Conservation (phyloP, 176 grass and related monocot species). For the Tillandsia leiboldiana region DNA sequence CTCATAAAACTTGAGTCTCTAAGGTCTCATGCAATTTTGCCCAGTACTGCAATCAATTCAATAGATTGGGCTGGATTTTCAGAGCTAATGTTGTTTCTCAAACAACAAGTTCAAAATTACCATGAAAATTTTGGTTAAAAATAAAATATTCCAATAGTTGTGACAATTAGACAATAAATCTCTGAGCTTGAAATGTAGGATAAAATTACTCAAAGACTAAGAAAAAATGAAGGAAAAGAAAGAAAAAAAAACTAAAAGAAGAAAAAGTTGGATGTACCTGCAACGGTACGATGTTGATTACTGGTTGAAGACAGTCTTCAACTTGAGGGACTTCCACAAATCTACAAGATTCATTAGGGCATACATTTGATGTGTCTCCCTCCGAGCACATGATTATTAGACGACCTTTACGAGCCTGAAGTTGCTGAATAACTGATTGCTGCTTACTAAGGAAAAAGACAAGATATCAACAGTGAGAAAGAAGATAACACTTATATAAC, state of each 20-base stretch:
- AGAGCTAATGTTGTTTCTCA: too few species aligned
- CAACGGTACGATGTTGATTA: conserved; percentile 83
- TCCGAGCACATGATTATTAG: conserved; percentile 76
- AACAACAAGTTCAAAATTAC: too few species aligned
- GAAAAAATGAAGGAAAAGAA: not conserved
- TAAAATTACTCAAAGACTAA: not conserved
- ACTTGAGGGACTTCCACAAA: conserved; percentile 68
- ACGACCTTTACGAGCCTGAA: conserved; percentile 72
- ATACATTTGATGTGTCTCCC: conserved; percentile 46
- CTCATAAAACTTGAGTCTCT: too few species aligned
- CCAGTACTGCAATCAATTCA: too few species aligned
- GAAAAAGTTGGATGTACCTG: not conserved
- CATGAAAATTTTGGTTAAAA: too few species aligned
- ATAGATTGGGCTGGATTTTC: too few species aligned
- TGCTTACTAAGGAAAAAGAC: conserved; percentile 55
- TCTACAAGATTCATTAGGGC: conserved; percentile 45
- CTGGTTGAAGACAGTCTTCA: conserved; percentile 70
- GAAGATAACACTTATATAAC: not conserved
- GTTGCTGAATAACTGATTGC: conserved; percentile 88
- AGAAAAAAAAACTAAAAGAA: not conserved
- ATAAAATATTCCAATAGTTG: too few species aligned
- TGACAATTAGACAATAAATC: too few species aligned
- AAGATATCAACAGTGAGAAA: not conserved
- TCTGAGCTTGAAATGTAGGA: too few species aligned
- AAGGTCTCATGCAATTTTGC: too few species aligned